These are phyloP conservation scores for Iberis amara DNA, from an alignment of 441 rosid species.

Conservation along the genomic window DNA sequence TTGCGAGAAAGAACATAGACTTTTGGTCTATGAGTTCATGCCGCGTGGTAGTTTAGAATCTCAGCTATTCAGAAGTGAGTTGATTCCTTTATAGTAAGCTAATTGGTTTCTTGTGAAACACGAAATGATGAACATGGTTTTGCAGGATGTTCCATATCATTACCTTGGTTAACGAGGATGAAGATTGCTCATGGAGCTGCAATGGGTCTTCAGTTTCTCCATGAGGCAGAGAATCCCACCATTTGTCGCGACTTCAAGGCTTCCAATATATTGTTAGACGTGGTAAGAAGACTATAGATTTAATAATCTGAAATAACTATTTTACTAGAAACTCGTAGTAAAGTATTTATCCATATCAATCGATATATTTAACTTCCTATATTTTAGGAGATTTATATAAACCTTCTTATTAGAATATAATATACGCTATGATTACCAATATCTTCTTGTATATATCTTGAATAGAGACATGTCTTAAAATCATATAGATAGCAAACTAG, in stretches of 20 bases:
- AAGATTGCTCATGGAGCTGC: constrained; percentile 58
- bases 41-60: constrained; percentile 56
- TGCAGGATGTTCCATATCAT: constrained; percentile 45
- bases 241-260: constrained; percentile 57
- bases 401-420: too few relatives aligned
- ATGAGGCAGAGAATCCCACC: constrained; percentile 52
- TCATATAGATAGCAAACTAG: too few relatives aligned
- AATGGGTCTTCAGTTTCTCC: constrained; percentile 51
- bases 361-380: too few relatives aligned
- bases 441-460: too few relatives aligned
- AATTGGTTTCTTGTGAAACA: not conserved
- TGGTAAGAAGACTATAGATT: constrained; percentile 32
- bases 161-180: constrained; percentile 58
- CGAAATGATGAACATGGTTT: constrained; percentile 6
- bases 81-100: not conserved
- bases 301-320: too few relatives aligned
- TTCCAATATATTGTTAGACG: constrained; percentile 50
- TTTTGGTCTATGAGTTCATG: constrained; percentile 54
- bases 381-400: too few relatives aligned
- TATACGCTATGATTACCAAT: too few relatives aligned
- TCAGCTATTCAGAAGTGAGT: constrained; percentile 53
- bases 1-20: constrained; percentile 54
- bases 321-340: too few relatives aligned
- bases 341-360: too few relatives aligned
- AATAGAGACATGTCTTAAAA: too few relatives aligned